Evolutionary conservation across 1,284 basidiomycete genomes (phyloP).

Genomic region (Apiotrichum montevideense): DNA sequence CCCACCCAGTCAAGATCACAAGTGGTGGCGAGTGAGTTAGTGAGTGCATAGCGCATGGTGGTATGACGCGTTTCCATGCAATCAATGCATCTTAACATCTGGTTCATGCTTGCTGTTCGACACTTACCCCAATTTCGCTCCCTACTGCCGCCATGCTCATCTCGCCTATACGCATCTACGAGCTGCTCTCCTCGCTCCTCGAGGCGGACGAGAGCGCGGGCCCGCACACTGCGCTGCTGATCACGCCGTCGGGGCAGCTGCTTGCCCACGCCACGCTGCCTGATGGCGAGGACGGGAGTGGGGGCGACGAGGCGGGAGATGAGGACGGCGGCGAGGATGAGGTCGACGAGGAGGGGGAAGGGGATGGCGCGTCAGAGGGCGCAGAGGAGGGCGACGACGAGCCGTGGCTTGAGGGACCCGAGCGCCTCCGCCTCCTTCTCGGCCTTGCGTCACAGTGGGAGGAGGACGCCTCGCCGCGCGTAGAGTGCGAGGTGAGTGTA

Average conservation of each 20-base stretch:
- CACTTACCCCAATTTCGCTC: background rate
- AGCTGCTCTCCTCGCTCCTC: conserved; percentile 11
- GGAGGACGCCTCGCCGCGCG: conserved; percentile 29
- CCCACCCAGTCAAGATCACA: no score
- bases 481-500: conserved; percentile 34
- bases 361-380: conserved; percentile 2
- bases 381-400: conserved; percentile 6
- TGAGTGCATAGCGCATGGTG: no score
- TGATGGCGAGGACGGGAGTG: conserved; percentile 11
- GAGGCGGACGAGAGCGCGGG: conserved; percentile 9
- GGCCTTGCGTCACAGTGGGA: conserved; percentile 37
- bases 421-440: conserved; percentile 31
- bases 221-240: conserved; percentile 30
- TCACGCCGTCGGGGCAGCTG: conserved; percentile 28
- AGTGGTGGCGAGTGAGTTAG: no score
- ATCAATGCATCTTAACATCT: no score
- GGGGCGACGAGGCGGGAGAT: background rate
- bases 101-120: background rate
- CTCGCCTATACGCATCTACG: conserved; percentile 13
- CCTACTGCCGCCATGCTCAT: conserved; percentile 13
- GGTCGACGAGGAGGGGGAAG: conserved; percentile 9
- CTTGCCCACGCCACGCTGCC: conserved; percentile 17
- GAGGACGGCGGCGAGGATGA: conserved; percentile 1
- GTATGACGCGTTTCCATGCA: no score
- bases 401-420: conserved; percentile 34